A percentile compares a stretch with the other conserved stretches of the same genome.
Evolutionary conservation across 1,284 basidiomycete species (phyloP).

Genomic region (Leucoagaricus sp.): DNA sequence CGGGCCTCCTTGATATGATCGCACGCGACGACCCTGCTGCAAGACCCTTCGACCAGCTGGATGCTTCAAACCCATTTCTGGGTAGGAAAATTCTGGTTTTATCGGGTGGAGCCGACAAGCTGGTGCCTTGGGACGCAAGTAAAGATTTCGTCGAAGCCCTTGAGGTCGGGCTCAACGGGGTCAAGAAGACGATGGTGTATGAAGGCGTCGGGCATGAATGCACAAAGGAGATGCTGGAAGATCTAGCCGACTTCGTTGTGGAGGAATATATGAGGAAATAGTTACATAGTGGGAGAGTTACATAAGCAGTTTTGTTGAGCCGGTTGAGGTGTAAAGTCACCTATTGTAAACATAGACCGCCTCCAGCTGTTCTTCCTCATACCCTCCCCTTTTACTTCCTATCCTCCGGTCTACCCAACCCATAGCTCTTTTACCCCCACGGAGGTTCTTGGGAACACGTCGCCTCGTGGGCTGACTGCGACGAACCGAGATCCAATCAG

Average conservation of each 20-base stretch:
- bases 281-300: constrained; percentile 20
- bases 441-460: not conserved
- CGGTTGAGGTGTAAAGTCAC: constrained; percentile 5
- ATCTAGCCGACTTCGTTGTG: constrained; percentile 47
- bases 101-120: constrained; percentile 56
- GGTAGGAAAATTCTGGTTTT: constrained; percentile 73
- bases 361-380: too few species aligned
- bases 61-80: constrained; percentile 55
- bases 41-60: constrained; percentile 37
- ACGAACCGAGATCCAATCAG: constrained; percentile 3
- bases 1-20: constrained; percentile 50
- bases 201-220: constrained; percentile 54
- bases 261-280: constrained; percentile 24
- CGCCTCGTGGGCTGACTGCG: not conserved
- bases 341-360: constrained; percentile 13
- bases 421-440: not conserved
- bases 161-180: constrained; percentile 49
- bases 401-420: not conserved
- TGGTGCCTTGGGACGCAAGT: constrained; percentile 66
- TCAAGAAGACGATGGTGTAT: constrained; percentile 49
- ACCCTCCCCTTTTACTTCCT: constrained; percentile 1
- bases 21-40: constrained; percentile 44
- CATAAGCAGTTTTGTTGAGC: constrained; percentile 2
- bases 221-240: constrained; percentile 51
- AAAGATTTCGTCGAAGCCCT: constrained; percentile 54